Conservation (phyloP, 768 basidiomycete species). For the Xerocomellus amylosporus region DNA sequence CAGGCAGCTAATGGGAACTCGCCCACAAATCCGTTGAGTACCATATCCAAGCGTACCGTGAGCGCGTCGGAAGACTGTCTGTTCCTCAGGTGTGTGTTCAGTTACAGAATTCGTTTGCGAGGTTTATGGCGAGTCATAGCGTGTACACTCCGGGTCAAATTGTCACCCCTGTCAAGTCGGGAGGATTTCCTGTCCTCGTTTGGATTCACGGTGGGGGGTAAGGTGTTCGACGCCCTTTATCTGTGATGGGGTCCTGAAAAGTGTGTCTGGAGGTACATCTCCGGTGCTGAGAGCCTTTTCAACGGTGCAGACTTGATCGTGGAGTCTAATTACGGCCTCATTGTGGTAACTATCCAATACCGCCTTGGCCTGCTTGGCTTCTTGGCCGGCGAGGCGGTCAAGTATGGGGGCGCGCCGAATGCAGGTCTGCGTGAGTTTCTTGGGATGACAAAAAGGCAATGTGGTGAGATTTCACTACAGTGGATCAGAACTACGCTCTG, state of each 20-base stretch:
- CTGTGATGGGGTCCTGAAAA: neutral
- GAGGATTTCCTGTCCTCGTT: slow-evolving; percentile 6
- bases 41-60: neutral
- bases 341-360: slow-evolving; percentile 11
- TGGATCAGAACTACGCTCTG: slow-evolving; percentile 6
- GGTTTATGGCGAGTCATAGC: neutral
- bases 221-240: neutral
- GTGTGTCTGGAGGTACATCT: neutral
- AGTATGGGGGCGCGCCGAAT: neutral
- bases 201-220: slow-evolving; percentile 10
- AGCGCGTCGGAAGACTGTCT: slow-evolving; percentile 2
- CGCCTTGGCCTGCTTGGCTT: slow-evolving; percentile 10
- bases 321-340: neutral
- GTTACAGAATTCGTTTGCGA: neutral
- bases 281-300: neutral
- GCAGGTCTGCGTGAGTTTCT: slow-evolving; percentile 8
- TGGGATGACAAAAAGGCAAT: neutral
- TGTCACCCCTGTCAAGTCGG: neutral
- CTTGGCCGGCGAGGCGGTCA: neutral
- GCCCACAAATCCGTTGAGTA: neutral
- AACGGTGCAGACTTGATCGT: slow-evolving; percentile 6
- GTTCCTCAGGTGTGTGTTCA: slow-evolving; percentile 1
- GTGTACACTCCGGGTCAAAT: neutral
- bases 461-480: neutral
- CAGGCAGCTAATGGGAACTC: neutral